Base-by-base conservation (phyloP, 1,139 yeast species). In the Lodderomyces theae region DNA sequence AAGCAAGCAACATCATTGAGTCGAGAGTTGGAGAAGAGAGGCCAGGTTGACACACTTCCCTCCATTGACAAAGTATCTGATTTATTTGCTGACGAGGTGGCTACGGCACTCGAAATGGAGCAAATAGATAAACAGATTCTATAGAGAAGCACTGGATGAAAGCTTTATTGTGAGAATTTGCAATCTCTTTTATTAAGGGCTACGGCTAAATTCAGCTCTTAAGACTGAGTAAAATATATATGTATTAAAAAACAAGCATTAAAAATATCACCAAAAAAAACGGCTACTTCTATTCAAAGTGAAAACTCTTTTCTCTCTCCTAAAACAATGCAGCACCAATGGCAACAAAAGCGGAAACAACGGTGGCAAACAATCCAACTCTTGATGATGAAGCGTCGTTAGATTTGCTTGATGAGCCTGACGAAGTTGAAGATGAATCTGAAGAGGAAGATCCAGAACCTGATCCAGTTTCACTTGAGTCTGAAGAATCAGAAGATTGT, bases 301-400 rank as follows among this genome's bases (percentile, higher is more conserved):
- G 3, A 10, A 15, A 5, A 15, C 31, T 28, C 31, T 28, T 19
- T 19, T 19, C 8, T 8, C 13, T 19, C 24, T 9, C 35, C 74
- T 79, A 84, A 66, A 81, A 77, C 57, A 84, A 66, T 53, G 86
- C 79, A 49, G 80, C 70, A 56, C 81, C 80, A 53, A 79, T 60
- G 52, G 86, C 86, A 57, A 80, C 83, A 47, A 80, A 56, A 48
- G 77, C 76, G 57, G 83, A 81, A 51, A 79, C 60, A 51, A 81
- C 53, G 44, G 84, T 68, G 49, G 73, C 67, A 45, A 72, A 63
- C 56, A 69, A 69, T 60, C 66, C 69, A 53, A 61, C 57, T 45
- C 56, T 43, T 41, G 52, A 34, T 48, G 61, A 43, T 51, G 70
- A 65, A 48, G 59, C 68, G 38, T 61, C 52, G 34, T 48, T 53